Base-by-base conservation (phyloP, 2,329 filamentous ascomycete genomes). In the Sporothrix euskadiensis region DNA sequence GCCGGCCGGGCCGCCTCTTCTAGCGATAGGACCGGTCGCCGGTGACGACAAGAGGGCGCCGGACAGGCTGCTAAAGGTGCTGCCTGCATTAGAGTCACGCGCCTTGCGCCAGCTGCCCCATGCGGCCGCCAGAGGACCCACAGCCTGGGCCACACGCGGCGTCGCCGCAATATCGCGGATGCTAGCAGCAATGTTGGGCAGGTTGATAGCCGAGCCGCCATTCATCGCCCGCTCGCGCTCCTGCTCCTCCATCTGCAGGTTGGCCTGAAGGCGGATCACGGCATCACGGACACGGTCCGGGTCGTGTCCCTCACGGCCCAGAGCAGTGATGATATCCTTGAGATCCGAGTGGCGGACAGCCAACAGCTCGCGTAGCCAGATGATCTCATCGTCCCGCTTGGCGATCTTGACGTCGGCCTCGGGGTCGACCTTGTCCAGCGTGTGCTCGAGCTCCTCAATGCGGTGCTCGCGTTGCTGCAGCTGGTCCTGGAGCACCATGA, bases 191-290 rank as follows among this genome's bases (percentile, higher is more conserved):
- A 75, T 68, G 22, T 70, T 93, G 4, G 93, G 92, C 77, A 96
- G 85, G 71, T 86, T 88, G 75, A 91, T 86, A 39, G 88, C 85
- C 8, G 89, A 91, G 16, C 88, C 88, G 66, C 90, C 90, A 71
- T 91, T 90, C 83, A 93, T 88, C 0, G 93, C 91, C 74, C 96
- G 89, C 81, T 98, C 95, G 70, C 94, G 93, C 82, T 98, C 94
- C 80, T 97, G 94, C 80, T 97, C 93, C 81, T 99, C 95, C 96
- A 99, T 99, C 80, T 98, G 94, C 49, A 99, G 86, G 79, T 97
- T 98, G 16, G 96, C 93, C 80, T 94, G 93, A 75, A 99, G 90
- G 71, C 96, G 91, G 78, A 98, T 98, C 49, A 94, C 93, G 6
- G 94, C 94, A 80, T 98, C 94, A 78, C 92, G 93, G 76, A 98